phyloP scores from a whole-genome alignment of 192 early-diverging fungal species.

The Podila minutissima region DNA sequence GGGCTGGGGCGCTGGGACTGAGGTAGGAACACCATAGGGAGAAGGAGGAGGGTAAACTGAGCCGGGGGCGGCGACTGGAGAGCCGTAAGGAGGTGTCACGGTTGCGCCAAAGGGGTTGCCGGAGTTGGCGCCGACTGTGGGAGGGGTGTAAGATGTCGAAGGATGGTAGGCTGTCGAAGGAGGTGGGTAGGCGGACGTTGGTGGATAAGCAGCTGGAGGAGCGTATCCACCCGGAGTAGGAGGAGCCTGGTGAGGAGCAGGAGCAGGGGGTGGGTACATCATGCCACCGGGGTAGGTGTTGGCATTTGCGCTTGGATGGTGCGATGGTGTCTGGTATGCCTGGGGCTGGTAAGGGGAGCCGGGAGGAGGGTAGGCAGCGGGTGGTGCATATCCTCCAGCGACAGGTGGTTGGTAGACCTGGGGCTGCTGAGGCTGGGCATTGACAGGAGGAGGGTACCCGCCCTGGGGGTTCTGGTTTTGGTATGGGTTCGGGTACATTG shows the following conservation, averaged over 20 bases:
- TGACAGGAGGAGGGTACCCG: slow-evolving; percentile 7
- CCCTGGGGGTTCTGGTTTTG: slow-evolving; percentile 15
- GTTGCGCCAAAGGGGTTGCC: slow-evolving; percentile 16
- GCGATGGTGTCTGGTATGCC: slow-evolving; percentile 2
- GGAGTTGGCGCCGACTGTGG: slow-evolving; percentile 1
- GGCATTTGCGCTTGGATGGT: slow-evolving; percentile 4
- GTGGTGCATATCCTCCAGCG: slow-evolving; percentile 1
- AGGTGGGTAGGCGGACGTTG: slow-evolving; percentile 10
- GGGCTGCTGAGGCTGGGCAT: not conserved
- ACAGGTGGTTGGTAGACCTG: slow-evolving; percentile 1
- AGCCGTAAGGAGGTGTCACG: slow-evolving; percentile 7
- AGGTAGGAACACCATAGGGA: not conserved
- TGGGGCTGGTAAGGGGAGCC: slow-evolving; percentile 5
- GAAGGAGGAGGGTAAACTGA: slow-evolving; percentile 2
- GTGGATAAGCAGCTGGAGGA: not conserved
- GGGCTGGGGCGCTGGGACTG: slow-evolving; percentile 21
- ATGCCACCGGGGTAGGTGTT: slow-evolving; percentile 1
- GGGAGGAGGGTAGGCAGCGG: slow-evolving; percentile 9
- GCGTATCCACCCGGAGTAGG: not conserved
- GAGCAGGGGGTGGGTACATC: slow-evolving; percentile 32
- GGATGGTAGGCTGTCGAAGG: slow-evolving; percentile 4
- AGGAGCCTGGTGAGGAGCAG: not conserved
- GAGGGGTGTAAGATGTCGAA: slow-evolving; percentile 4
- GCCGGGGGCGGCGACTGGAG: not conserved
- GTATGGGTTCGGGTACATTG: slow-evolving; percentile 50